A percentile compares a stretch with the other conserved stretches of the same genome.
Conservation (phyloP, 495 filamentous ascomycete species). For the Penicillium desertorum region DNA sequence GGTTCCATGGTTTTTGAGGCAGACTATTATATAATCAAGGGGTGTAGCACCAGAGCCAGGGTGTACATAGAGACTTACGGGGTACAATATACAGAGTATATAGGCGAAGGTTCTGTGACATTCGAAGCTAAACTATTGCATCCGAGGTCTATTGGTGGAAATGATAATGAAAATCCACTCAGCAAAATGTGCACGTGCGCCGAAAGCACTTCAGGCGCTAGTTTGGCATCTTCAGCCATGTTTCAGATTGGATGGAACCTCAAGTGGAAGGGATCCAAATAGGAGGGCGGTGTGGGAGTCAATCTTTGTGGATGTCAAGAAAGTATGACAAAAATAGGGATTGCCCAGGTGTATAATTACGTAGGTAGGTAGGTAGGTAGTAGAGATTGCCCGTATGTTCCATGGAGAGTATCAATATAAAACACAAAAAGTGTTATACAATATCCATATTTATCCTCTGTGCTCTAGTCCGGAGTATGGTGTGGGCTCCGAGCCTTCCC, state of each 20-base stretch:
- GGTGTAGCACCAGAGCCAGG: too few species aligned
- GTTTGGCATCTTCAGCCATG: conserved; percentile 26
- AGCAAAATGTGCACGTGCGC: not conserved
- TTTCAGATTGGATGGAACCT: conserved; percentile 28
- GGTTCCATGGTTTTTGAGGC: too few species aligned
- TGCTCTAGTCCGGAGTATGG: conserved; percentile 2
- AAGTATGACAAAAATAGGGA: not conserved
- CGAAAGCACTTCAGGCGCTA: conserved; percentile 21
- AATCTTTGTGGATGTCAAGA: too few species aligned
- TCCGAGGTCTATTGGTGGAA: not conserved
- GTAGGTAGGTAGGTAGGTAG: too few species aligned
- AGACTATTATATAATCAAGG: too few species aligned
- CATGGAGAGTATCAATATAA: not conserved
- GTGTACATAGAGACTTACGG: too few species aligned
- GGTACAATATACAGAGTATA: too few species aligned
- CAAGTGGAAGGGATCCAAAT: not conserved
- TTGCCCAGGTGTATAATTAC: not conserved
- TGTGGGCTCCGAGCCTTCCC: conserved; percentile 7
- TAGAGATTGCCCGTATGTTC: too few species aligned
- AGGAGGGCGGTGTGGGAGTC: not conserved
- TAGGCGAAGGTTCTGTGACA: too few species aligned
- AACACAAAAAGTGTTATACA: not conserved
- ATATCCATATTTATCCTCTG: not conserved
- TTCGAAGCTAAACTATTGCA: not conserved
- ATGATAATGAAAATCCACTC: not conserved